phyloP scores from a whole-genome alignment of 257 asterid genomes.

The Nicotiana paniculata region DNA sequence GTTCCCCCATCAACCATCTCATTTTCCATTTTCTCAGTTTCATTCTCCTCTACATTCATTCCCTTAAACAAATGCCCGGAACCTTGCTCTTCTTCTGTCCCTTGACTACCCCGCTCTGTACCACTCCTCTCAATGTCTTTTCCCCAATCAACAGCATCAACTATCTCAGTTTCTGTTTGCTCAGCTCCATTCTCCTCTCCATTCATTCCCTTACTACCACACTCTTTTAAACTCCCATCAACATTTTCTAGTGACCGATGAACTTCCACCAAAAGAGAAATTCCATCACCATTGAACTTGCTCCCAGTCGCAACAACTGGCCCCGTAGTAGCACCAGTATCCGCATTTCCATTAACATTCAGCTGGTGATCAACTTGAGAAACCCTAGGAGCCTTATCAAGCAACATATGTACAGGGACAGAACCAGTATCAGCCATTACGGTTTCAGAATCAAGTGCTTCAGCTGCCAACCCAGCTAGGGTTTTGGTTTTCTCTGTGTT shows the following conservation, averaged over 20 bases:
- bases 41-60: not conserved
- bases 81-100: too few species aligned
- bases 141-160: slow-evolving; percentile 7
- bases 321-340: not conserved
- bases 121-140: too few species aligned
- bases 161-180: not conserved
- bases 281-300: not conserved
- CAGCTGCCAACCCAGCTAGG: not conserved
- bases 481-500: not conserved
- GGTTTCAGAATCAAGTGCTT: slow-evolving; percentile 7
- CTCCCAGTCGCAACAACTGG: not conserved
- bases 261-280: slow-evolving; percentile 5
- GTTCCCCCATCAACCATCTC: not conserved
- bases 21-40: not conserved
- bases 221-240: not conserved
- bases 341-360: not conserved
- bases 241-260: not conserved
- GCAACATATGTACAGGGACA: not conserved
- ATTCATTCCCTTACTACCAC: not conserved
- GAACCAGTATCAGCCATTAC: slow-evolving; percentile 1
- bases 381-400: not conserved
- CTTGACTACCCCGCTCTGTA: not conserved
- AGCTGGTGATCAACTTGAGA: not conserved
- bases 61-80: not conserved
- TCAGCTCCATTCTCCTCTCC: not conserved